Base-by-base conservation (phyloP, 1,139 yeast species). In the Pichia terricola region DNA sequence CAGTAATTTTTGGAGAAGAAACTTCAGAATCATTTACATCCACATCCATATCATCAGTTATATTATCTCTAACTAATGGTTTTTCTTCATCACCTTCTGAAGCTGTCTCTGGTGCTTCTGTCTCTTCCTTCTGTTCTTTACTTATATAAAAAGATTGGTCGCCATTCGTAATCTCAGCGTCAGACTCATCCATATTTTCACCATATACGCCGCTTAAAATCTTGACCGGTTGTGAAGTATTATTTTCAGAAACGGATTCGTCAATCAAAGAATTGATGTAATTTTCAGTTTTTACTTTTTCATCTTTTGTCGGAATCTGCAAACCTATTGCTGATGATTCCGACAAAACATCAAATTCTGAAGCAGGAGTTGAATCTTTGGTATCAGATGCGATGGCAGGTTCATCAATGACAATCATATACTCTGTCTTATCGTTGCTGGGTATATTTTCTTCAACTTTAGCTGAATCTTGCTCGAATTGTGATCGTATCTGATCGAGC, bases 261-360 rank as follows among this genome's bases (percentile, higher is more conserved):
- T 55, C 49, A 32, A 52, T 40, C 22, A 54, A 41, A 6, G 61
- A 58, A 22, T 56, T 50, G 3, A 53, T 59, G 38, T 52, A 57
- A 26, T 53, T 52, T 34, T 53, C 54, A 39, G 58, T 57, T 3
- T 50, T 26, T 2, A 44, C 44, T 10, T 40, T 34, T 25, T 45
- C 50, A 8, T 33, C 26, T 11, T 34, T 38, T 7, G 27, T 8
- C 6, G 41, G 4, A 6, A 8, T 30, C 3, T 16, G 28, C 4
- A 40, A 9, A 9, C 38, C 40, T 4, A 53, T 46, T 32, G 49
- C 46, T 3, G 61, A 56, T 2, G 61, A 57, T 38, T 57, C 60
- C 2, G 59, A 45, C 11, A 49, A 42, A n/a, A 11, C 25, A 10
- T 33, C 41, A n/a, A 28, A 6, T n/a, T 40, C 41, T 3, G 28